These are phyloP conservation scores for Xylariaceae sp. DNA, from an alignment of 2,329 filamentous ascomycete genomes.

Conservation along the genomic window DNA sequence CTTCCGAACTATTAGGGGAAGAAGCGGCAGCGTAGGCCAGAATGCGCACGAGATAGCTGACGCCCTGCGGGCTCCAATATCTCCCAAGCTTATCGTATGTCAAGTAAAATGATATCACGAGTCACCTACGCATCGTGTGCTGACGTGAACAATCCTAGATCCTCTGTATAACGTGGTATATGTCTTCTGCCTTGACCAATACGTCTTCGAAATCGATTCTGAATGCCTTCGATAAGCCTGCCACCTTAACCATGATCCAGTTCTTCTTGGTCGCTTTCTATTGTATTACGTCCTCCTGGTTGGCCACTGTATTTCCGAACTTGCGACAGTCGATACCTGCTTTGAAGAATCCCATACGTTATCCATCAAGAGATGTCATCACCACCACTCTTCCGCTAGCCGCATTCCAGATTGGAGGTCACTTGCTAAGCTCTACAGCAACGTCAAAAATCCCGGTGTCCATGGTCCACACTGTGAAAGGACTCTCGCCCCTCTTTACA, in stretches of 20 bases:
- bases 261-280: conserved; percentile 90
- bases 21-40: conserved; percentile 84
- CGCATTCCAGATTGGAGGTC: conserved; percentile 88
- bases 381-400: conserved; percentile 88
- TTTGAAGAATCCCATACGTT: conserved; percentile 80
- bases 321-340: conserved; percentile 75
- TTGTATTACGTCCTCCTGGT: conserved; percentile 78
- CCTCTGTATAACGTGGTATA: conserved; percentile 90
- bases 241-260: conserved; percentile 89
- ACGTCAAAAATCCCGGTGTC: conserved; percentile 96
- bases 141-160: conserved; percentile 54
- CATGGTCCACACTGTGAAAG: conserved; percentile 97
- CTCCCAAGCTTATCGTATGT: conserved; percentile 81
- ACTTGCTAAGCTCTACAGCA: conserved; percentile 90
- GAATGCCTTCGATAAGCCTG: conserved; percentile 85
- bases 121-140: conserved; percentile 20
- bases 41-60: conserved; percentile 94
- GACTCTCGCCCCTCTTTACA: conserved; percentile 91
- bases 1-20: conserved; percentile 77
- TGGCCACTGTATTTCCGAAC: conserved; percentile 72
- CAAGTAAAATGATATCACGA: conserved; percentile 24
- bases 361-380: conserved; percentile 80
- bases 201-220: conserved; percentile 97
- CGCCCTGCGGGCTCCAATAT: conserved; percentile 86
- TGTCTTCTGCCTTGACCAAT: conserved; percentile 93